Base-by-base conservation (phyloP, 2,329 filamentous ascomycete species). In the Botrytis aclada region DNA sequence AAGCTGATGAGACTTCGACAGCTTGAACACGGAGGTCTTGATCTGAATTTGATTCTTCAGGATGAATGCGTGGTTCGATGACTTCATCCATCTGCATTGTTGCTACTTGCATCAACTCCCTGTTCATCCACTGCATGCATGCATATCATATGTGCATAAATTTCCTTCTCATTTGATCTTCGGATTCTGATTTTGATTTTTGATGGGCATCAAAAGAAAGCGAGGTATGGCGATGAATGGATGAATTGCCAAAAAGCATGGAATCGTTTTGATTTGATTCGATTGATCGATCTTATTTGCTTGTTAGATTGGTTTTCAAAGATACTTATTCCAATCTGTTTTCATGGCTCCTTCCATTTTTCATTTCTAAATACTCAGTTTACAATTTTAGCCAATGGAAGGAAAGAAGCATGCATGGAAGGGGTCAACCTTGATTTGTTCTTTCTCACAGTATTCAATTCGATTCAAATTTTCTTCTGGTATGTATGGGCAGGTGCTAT, bases 1-100 rank as follows among this genome's bases (percentile, higher is more conserved):
- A 58, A 41, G 37, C 60, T 39, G 32, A 6, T 47, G 76, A 77
- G 71, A 56, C 73, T 61, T 71, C 60, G 1, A n/a, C 47, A 29
- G n/a, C 51, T 56, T 56, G 51, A 56, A n/a, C 41, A 18, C 70
- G 66, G 76, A 62, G 73, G 16, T 54, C 29, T 41, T 37, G 10
- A 41, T 32, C 25, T 67, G 18, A 56, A 4, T 41, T 56, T 61
- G 32, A 16, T 39, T 37, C 34, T 12, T 32, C 39, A 29, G 34
- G 32, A 34, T 65, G 32, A 34, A 22, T 47, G 12, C 41, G 22
- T 20, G 41, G 45, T 7, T 65, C n/a, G 62, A 43, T 43, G 43
- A 34, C 4, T 10, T 29, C 51, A 29, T 29, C 18, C n/a, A 32
- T 56, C 51, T 29, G 14, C 51, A 56, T 29, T 29, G 51, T 14